Evolutionary conservation across 2,329 filamentous ascomycete species (phyloP), one percentile per base, ranked within the genome.

Genomic region (Xylariomycetidae sp.): DNA sequence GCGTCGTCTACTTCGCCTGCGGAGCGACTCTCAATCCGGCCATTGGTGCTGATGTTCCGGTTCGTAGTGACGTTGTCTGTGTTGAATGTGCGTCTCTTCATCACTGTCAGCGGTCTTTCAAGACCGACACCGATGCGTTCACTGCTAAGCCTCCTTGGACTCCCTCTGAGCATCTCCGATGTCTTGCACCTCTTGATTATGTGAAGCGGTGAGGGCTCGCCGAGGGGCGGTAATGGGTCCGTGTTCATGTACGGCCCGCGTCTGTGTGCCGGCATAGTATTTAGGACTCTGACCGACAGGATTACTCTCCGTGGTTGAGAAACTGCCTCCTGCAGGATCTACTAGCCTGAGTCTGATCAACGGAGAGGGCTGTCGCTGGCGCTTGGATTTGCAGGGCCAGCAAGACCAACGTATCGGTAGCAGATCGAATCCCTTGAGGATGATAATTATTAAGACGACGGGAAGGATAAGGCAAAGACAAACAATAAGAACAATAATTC

Each of bases 401-500:
- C 33, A 37, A 33, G 16, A 2, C 23, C 35, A 33, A 18, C 30
- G 37, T 13, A 18, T 35, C 12, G 45, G 37, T 9, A 44, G 16
- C 12, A 54, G 41, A 20, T 54, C 30, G 36, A 55, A 55, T 25
- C 43, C 53, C 25, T 46, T 50, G 35, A 56, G 44, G 25, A 48
- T 47, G 16, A 46, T 50, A 7, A 43, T 39, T 38, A 57, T 44
- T 44, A 70, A 42, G 25, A 59, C 51, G n/a, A 62, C 34, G 33
- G 58, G 51, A 23, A 67, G 48, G 23, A 58, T 45, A 34, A 50
- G 49, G 25, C 64, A 56, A 28, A 69, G 40, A 6, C 44, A 32
- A 18, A 45, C 38, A 25, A 47, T 42, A 31, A 44, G 31, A 40
- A 32, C 41, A 25, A 54, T 47, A 17, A 44, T 39, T 33, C 48